Base-by-base conservation (phyloP, 345 rosid species). In the Hevea brasiliensis region DNA sequence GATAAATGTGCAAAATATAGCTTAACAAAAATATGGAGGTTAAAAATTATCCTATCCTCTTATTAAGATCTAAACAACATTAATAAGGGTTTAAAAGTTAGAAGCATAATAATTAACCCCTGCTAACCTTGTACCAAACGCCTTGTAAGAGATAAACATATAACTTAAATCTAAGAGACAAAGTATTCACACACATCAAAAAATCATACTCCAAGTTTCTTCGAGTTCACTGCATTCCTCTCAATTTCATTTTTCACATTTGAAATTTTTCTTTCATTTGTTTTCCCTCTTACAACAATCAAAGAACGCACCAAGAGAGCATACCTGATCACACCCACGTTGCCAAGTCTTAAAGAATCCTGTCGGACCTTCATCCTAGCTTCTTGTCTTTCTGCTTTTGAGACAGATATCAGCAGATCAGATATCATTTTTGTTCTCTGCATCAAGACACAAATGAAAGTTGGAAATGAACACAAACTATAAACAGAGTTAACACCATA, bases 381-480 rank as follows among this genome's bases (percentile, higher is more conserved):
- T 89, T 93, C 99, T 74, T 90, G 96, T 81, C 99, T 86, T 89
- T 96, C 95, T 60, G 96, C 89, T 83, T 93, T 96, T 63, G 99
- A 96, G 75, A 93, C 93, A 27, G 99, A 88, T 85, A 93, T 91
- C 81, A 96, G 87, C 69, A 96, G 85, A 83, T 96, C 99, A 51
- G 96, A 93, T 80, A 96, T 87, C 67, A 90, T 84, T 83, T 91
- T 96, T 73, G 86, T 84, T 84, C 94, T 90, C 99, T 96, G 90
- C 87, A 86, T 50, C 67, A 82, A 71, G 72, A 73, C 48, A 13
- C 40, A 6, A 70, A 78, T 70, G 24, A 17, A 62, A 42, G 67
- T 68, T 29, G 45, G 44, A 54, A 74, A 61, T 35, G 64, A n/a
- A 37, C 8, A 40, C 12, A 41, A 74, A 65, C 8, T 13, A 41